Conservation (phyloP, 257 asterid species). For the Rehmannia glutinosa region DNA sequence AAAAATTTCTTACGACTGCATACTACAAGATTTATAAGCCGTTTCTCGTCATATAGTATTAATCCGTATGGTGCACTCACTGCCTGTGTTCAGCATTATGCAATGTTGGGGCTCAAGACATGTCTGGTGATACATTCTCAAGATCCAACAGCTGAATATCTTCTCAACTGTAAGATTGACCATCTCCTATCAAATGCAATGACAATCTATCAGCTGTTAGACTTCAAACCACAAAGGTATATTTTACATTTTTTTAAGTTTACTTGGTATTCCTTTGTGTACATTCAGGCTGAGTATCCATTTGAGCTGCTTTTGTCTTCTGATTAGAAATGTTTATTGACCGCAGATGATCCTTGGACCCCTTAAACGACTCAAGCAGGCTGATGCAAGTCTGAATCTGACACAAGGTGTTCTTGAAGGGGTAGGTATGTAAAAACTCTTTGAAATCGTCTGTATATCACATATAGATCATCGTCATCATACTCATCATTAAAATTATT, state of each 20-base stretch:
- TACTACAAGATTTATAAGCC: neutral
- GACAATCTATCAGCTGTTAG: conserved; percentile 72
- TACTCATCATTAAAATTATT: too few relatives aligned
- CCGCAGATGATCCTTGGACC: conserved; percentile 94
- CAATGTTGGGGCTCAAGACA: conserved; percentile 76
- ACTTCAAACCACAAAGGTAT: conserved; percentile 84
- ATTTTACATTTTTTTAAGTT: conserved; percentile 10
- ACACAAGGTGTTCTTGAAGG: conserved; percentile 98
- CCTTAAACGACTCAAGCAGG: conserved; percentile 76
- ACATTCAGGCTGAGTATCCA: neutral
- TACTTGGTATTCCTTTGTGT: neutral
- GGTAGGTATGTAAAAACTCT: conserved; percentile 66
- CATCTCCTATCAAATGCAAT: conserved; percentile 52
- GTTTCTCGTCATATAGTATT: neutral
- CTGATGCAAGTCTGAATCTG: conserved; percentile 82
- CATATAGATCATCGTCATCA: neutral
- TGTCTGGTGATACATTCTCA: conserved; percentile 87
- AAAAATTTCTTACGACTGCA: neutral
- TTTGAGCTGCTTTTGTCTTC: conserved; percentile 13
- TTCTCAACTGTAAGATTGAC: conserved; percentile 75
- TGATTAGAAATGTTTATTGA: conserved; percentile 15
- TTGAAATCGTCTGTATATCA: neutral
- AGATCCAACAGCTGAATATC: conserved; percentile 79
- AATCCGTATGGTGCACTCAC: neutral
- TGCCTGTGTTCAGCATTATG: conserved; percentile 67